Conservation (phyloP, 139 green algal species). For the Chlorella sp. region DNA sequence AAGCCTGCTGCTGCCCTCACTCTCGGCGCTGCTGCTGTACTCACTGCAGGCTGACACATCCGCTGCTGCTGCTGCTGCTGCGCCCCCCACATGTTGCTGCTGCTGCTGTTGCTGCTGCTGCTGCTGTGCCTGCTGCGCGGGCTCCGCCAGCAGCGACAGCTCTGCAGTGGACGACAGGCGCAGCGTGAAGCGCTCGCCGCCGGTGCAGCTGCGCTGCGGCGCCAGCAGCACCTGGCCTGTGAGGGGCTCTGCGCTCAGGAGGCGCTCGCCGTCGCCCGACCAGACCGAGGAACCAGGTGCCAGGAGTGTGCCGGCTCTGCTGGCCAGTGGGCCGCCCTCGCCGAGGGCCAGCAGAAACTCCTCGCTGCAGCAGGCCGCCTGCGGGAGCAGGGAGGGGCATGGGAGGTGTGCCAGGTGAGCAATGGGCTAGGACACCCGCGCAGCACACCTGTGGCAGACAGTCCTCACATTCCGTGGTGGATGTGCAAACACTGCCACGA, state of each 20-base stretch:
- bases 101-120: too few relatives aligned
- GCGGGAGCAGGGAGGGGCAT: background rate
- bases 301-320: background rate
- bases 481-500: too few relatives aligned
- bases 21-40: background rate
- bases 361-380: slow-evolving; percentile 41
- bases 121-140: too few relatives aligned
- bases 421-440: background rate
- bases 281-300: background rate
- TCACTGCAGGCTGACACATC: background rate
- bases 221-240: slow-evolving; percentile 23
- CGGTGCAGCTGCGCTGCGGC: slow-evolving; percentile 2
- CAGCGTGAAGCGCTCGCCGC: slow-evolving; percentile 26
- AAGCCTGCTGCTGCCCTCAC: background rate
- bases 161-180: background rate
- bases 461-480: background rate
- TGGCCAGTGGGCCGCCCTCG: background rate
- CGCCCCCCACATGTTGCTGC: too few relatives aligned
- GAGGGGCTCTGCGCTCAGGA: slow-evolving; percentile 1
- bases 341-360: slow-evolving; percentile 33
- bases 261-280: background rate
- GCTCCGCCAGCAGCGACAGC: background rate
- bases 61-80: background rate
- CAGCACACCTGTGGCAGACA: background rate
- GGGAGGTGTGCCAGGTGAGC: background rate